Base-by-base conservation (phyloP, 805 yeast genomes). In the Nematodospora valgi region DNA sequence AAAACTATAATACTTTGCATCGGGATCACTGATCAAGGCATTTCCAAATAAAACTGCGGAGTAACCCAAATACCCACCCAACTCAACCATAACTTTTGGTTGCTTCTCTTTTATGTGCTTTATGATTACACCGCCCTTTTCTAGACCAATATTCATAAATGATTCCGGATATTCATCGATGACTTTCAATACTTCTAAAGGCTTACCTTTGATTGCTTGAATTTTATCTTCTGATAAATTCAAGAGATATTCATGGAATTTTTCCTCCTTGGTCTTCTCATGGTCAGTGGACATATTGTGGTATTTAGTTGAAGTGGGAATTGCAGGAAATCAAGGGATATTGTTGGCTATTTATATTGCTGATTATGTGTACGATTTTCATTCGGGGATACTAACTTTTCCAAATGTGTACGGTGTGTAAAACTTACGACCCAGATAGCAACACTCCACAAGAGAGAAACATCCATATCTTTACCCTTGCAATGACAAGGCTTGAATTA, bases 1-100 rank as follows among this genome's bases (percentile, higher is more conserved):
- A 37, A 62, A 62, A 32, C 59, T 54, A 41, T 50, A 62, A 50
- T 51, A 64, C 32, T 52, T 56, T 6, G 61, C 58, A 14, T 40
- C 41, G 16, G 47, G 46, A 30, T 41, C 51, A 21, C 47, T 39
- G 6, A 43, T 35, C 25, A 62, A 39, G 22, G 49, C 57, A 10
- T 45, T 44, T 4, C 57, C 62, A 37, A 63, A 62, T 20, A 52
- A 48, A 5, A 65, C 48, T 15, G 70, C 71, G 1, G 65, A 57
- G 34, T 63, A 64, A 6, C 67, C 69, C 14, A 59, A 47, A 32
- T 52, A 61, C 18, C 58, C 50, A 14, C 68, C 68, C 34, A 60
- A 44, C 32, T 59, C 68, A 22, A 59, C 39, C 55, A 58, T 47
- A 13, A 52, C 30, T 20, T 47, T 46, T 13, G 66, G 62, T 23